Percentiles rank a stretch among this genome's conserved stretches.
Evolutionary conservation across 2,329 filamentous ascomycete genomes (phyloP).

Genomic region (Fusarium goolgardi): DNA sequence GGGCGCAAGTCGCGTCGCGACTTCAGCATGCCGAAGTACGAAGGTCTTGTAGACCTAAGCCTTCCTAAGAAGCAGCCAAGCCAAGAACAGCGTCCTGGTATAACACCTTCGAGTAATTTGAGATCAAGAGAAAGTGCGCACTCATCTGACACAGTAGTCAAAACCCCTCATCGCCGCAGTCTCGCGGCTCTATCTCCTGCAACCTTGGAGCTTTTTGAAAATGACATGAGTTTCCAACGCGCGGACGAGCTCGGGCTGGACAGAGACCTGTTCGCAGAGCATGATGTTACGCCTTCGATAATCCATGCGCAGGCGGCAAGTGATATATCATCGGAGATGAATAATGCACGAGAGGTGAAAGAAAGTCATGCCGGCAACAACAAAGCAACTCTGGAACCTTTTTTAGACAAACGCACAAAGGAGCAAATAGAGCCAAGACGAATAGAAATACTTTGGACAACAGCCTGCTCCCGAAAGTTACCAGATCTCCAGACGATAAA

Average conservation of each 20-base stretch:
- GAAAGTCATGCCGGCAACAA: not conserved
- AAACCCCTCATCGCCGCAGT: slow-evolving; percentile 48
- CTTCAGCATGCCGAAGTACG: not conserved
- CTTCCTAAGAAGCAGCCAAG: not conserved
- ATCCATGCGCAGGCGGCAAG: not conserved
- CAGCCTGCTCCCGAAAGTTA: slow-evolving; percentile 19
- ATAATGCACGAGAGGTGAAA: slow-evolving; percentile 10
- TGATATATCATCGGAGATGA: not conserved
- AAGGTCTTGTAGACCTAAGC: slow-evolving; percentile 28
- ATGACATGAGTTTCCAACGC: slow-evolving; percentile 49
- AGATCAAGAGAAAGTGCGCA: slow-evolving; percentile 23
- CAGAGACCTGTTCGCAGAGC: not conserved
- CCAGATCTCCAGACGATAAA: slow-evolving; percentile 9
- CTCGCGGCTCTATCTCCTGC: slow-evolving; percentile 40
- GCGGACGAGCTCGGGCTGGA: slow-evolving; percentile 13
- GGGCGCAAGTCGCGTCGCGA: slow-evolving; percentile 18
- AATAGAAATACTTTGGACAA: slow-evolving; percentile 2
- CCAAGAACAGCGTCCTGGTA: not conserved
- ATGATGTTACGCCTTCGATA: not conserved
- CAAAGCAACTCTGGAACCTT: slow-evolving; percentile 38
- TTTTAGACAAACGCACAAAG: slow-evolving; percentile 53
- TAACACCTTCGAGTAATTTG: not conserved
- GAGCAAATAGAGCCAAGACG: slow-evolving; percentile 29
- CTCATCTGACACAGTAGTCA: slow-evolving; percentile 56
- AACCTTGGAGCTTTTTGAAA: slow-evolving; percentile 50